Conservation (phyloP, 768 basidiomycete genomes). For the Amanita phalloides region DNA sequence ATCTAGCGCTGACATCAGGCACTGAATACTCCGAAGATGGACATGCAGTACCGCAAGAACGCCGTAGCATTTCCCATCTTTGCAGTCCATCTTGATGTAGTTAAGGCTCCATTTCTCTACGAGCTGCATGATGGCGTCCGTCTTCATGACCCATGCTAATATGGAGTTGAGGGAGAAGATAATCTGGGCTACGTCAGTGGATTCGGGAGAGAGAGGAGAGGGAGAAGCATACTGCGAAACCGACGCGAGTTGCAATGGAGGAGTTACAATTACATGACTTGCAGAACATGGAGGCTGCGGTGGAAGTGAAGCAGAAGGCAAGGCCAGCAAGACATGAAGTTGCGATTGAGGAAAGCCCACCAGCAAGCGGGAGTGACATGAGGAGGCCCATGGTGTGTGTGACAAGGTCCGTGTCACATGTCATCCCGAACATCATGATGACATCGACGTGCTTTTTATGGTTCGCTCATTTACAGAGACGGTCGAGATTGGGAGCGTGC, state of each 20-base stretch:
- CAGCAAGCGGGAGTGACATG: slow-evolving; percentile 62
- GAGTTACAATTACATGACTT: slow-evolving; percentile 99
- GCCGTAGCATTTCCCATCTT: slow-evolving; percentile 89
- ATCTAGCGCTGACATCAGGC: slow-evolving; percentile 34
- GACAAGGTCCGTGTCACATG: not conserved
- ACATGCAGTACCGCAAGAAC: slow-evolving; percentile 68
- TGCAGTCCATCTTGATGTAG: slow-evolving; percentile 98
- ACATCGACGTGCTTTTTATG: too few relatives aligned
- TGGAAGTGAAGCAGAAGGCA: slow-evolving; percentile 4
- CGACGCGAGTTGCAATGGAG: slow-evolving; percentile 93
- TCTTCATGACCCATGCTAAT: slow-evolving; percentile 95
- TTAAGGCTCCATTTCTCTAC: slow-evolving; percentile 92
- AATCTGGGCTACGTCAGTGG: slow-evolving; percentile 40
- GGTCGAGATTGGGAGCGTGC: too few relatives aligned
- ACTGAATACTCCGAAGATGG: not conserved
- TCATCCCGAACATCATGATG: not conserved
- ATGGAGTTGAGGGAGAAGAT: slow-evolving; percentile 95
- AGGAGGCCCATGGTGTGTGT: slow-evolving; percentile 54
- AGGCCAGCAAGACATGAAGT: slow-evolving; percentile 31
- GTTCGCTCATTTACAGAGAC: too few relatives aligned
- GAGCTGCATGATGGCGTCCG: slow-evolving; percentile 72
- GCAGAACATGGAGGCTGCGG: slow-evolving; percentile 84
- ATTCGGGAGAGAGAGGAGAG: not conserved
- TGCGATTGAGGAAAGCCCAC: slow-evolving; percentile 70
- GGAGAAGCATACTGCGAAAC: slow-evolving; percentile 57